Base-by-base conservation (phyloP, 805 yeast genomes). In the Yarrowia sp. region DNA sequence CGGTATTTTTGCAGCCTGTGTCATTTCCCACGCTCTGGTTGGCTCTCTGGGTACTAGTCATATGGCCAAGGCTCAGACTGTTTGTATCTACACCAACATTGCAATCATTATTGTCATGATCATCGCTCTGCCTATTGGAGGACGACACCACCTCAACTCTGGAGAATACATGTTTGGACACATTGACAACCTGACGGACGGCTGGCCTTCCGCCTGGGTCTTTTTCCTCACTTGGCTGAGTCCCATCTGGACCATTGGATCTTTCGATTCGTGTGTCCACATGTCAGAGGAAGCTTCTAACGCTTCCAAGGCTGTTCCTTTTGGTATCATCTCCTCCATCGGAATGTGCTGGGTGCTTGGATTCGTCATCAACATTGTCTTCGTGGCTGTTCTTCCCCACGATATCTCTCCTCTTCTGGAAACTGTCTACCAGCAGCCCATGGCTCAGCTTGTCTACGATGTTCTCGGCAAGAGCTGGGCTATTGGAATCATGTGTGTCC, bases 181-280 rank as follows among this genome's bases (percentile, higher is more conserved):
- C 47, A 80, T 81, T 67, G 78, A 82, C 39, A 86, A 86, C 73
- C 64, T 58, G 33, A 76, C 75, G 56, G 79, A 86, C 36, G 82
- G 80, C 43, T 87, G 90, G 87, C 81, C 86, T 8, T 77, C 75
- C 39, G 91, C 90, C 30, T 86, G 87, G 85, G 82, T 85, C 50
- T 84, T 80, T 74, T 71, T 80, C 68, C 76, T 81, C 67, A 75
- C 86, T 71, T 84, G 86, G 82, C 82, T 86, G 85, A 87, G 91
- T 0, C 86, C 87, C 1, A 84, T 87, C 69, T 89, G 93, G 92
- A 87, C 91, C 19, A 87, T 88, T 74, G 89, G 90, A 30, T 86
- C 89, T 87, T 87, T 75, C 91, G 64, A 58, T 17, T 88, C 75
- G 83, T 90, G 13, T 85, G 88, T 73, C 85, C 88, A 63, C 91